Evolutionary conservation across 140 eudicot species (phyloP), one percentile per base, ranked within the genome.

Genomic region (Stevia rebaudiana): DNA sequence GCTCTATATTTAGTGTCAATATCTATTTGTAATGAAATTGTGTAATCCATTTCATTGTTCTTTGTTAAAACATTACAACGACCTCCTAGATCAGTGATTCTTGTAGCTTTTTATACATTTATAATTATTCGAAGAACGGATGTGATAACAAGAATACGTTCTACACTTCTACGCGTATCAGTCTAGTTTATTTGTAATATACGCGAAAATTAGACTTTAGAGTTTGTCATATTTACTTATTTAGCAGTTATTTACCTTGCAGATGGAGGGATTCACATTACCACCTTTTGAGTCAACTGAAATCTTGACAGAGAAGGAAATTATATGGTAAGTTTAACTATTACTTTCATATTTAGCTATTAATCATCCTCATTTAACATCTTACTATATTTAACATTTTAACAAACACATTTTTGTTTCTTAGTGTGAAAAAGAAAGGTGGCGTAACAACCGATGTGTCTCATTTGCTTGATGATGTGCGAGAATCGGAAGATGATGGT

Each of bases 241-340:
- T n/a, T n/a, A 24, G 44, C 31, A 16, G 21, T 11, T 65, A 17
- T 33, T 58, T 72, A 73, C 62, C 43, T 71, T 72, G 81, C 82
- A 88, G 99, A 80, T 94, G 91, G 96, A 90, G 71, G 97, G 94
- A 33, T 94, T 83, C 86, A 94, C 85, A 54, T 76, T 94, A 64
- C 95, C 97, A 18, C 81, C 90, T 6, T 88, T 83, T 67, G 97
- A 88, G 74, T 88, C 95, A 3, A 81, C 86, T 37, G 67, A 77
- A 64, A 83, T 94, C 61, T 58, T 94, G 42, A 80, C 88, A 73
- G 97, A 89, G 33, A 84, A 86, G 73, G 99, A 94, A 64, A 67
- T 94, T 49, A 79, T 94, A 72, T 61, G 99, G 99, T 94, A 6
- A 46, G 82, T 77, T 56, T 49, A 46, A 16, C 40, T 17, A 67